phyloP scores from a whole-genome alignment of 108 stramenopile species.

The Bacterosira constricta region DNA sequence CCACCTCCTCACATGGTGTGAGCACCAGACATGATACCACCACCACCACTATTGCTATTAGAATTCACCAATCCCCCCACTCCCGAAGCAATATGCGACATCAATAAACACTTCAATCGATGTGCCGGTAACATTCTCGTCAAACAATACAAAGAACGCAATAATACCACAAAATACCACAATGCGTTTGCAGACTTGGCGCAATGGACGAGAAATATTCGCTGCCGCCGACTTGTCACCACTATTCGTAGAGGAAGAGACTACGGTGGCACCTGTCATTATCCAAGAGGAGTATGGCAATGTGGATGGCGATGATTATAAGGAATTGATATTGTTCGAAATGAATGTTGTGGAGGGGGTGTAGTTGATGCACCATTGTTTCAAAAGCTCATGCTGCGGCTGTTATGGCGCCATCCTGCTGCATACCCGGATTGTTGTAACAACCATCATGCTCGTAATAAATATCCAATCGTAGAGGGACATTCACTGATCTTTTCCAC shows the following conservation, averaged over 20 bases:
- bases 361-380: slow-evolving; percentile 88
- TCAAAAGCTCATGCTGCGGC: slow-evolving; percentile 64
- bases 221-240: slow-evolving; percentile 7
- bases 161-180: slow-evolving; percentile 73
- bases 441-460: slow-evolving; percentile 65
- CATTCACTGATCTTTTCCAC: slow-evolving; percentile 61
- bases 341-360: slow-evolving; percentile 16
- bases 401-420: not conserved
- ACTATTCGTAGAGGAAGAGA: not conserved
- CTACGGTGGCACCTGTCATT: not conserved
- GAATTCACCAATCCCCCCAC: too few relatives aligned
- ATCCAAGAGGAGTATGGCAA: not conserved
- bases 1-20: too few relatives aligned
- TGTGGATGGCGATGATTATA: slow-evolving; percentile 4
- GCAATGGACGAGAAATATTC: slow-evolving; percentile 44
- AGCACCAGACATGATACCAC: too few relatives aligned
- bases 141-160: slow-evolving; percentile 68
- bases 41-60: too few relatives aligned
- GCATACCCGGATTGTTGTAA: slow-evolving; percentile 1
- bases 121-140: slow-evolving; percentile 78
- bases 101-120: slow-evolving; percentile 36
- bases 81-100: not conserved
- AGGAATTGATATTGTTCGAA: slow-evolving; percentile 5
- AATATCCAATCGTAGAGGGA: slow-evolving; percentile 86
- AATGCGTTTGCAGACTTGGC: slow-evolving; percentile 74